Evolutionary conservation across 805 yeast genomes (phyloP).

Genomic region (Ogataea nakhonphanomensis): DNA sequence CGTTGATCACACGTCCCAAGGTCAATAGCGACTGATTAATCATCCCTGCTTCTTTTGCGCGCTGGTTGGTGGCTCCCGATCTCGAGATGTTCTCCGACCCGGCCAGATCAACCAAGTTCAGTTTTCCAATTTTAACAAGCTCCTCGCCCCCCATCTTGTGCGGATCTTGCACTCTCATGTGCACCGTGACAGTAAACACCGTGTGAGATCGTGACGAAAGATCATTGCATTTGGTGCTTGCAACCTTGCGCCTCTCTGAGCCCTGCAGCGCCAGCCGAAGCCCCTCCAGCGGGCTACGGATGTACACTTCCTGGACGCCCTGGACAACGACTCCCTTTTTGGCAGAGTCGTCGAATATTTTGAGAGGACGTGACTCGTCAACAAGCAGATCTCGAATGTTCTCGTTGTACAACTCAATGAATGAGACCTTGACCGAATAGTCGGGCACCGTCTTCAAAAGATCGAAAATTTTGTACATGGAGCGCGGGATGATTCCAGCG

Average conservation of each 20-base stretch:
- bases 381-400: conserved; percentile 71
- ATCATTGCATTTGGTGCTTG: conserved; percentile 75
- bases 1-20: conserved; percentile 79
- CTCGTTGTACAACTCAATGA: conserved; percentile 84
- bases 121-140: conserved; percentile 54
- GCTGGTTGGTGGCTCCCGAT: conserved; percentile 78
- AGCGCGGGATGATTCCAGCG: conserved; percentile 67
- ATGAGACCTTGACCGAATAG: conserved; percentile 70
- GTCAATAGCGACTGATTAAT: conserved; percentile 81
- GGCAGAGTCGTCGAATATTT: conserved; percentile 49
- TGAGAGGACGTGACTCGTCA: conserved; percentile 45
- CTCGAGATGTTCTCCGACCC: conserved; percentile 84
- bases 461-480: conserved; percentile 52
- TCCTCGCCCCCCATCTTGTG: conserved; percentile 41
- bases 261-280: conserved; percentile 53
- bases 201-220: conserved; percentile 78
- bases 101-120: conserved; percentile 84
- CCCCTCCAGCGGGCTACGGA: conserved; percentile 50
- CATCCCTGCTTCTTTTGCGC: conserved; percentile 89
- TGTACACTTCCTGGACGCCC: conserved; percentile 54
- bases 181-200: conserved; percentile 66
- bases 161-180: conserved; percentile 47
- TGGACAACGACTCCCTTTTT: conserved; percentile 47
- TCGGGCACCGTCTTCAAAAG: conserved; percentile 46
- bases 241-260: conserved; percentile 62